Conservation (phyloP, 1,284 basidiomycete genomes). For the Sporisorium graminicola region DNA sequence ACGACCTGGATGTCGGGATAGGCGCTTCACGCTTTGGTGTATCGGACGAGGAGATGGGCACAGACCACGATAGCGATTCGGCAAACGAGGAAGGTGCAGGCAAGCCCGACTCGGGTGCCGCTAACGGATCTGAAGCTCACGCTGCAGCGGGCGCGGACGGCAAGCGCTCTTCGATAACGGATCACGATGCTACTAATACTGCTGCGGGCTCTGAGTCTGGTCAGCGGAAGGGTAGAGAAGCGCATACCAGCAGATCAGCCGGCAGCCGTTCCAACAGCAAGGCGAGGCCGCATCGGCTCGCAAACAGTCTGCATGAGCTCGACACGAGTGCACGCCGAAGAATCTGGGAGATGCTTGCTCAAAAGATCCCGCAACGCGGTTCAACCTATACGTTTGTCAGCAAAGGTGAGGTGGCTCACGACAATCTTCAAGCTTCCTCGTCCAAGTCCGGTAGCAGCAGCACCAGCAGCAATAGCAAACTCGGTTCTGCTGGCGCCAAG, state of each 20-base stretch:
- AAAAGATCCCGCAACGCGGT: constrained; percentile 50
- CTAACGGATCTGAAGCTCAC: constrained; percentile 4
- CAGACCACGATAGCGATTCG: constrained; percentile 30
- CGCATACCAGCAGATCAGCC: background rate
- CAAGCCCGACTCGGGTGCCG: constrained; percentile 4
- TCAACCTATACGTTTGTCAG: constrained; percentile 52
- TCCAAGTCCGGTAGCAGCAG: constrained; percentile 19
- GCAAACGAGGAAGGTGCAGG: constrained; percentile 14
- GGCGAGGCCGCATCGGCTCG: constrained; percentile 20
- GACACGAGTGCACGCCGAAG: constrained; percentile 36
- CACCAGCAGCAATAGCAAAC: constrained; percentile 7
- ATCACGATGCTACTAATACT: constrained; percentile 6
- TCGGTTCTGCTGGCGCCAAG: constrained; percentile 6
- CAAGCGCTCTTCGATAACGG: background rate
- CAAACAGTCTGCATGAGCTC: constrained; percentile 38
- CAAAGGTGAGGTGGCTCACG: constrained; percentile 49
- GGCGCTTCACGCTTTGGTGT: constrained; percentile 13
- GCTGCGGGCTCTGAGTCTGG: constrained; percentile 1
- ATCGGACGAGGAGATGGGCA: constrained; percentile 28
- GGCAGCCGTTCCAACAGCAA: constrained; percentile 34
- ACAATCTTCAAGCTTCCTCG: constrained; percentile 30
- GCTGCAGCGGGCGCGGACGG: background rate
- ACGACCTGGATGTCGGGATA: constrained; percentile 20
- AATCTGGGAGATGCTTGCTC: constrained; percentile 53
- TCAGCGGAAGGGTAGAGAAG: constrained; percentile 24